A percentile compares a stretch with the other conserved stretches of the same genome.
phyloP scores from a whole-genome alignment of 257 asterid species.

The Solanum gandarillasii region DNA sequence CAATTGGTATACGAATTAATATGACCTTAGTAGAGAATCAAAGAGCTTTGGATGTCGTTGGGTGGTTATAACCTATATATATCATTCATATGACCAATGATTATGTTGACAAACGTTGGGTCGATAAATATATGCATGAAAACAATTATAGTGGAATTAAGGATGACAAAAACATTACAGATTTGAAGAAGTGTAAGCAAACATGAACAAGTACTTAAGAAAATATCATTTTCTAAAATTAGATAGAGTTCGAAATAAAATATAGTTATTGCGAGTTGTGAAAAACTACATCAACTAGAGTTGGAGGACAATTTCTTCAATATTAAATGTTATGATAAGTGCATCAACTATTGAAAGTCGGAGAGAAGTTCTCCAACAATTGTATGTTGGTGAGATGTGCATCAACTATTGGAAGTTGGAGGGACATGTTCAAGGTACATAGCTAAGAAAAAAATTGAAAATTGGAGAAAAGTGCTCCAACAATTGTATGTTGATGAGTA shows the following conservation, averaged over 20 bases:
- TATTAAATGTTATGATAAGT: not conserved
- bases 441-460: not conserved
- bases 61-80: not conserved
- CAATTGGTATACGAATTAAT: not conserved
- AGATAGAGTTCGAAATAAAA: not conserved
- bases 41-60: not conserved
- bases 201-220: not conserved
- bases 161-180: not conserved
- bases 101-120: not conserved
- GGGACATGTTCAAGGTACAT: not conserved
- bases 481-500: not conserved
- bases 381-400: not conserved
- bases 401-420: not conserved
- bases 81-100: not conserved
- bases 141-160: too few species aligned
- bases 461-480: not conserved
- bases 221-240: not conserved
- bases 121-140: not conserved
- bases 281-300: not conserved
- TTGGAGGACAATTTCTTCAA: not conserved
- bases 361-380: not conserved
- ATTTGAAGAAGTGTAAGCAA: not conserved
- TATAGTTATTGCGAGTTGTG: not conserved
- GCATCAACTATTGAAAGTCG: not conserved
- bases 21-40: not conserved